Evolutionary conservation across 257 asterid genomes (phyloP), one percentile per base, ranked within the genome.

Genomic region (Solanum ossicruentum): DNA sequence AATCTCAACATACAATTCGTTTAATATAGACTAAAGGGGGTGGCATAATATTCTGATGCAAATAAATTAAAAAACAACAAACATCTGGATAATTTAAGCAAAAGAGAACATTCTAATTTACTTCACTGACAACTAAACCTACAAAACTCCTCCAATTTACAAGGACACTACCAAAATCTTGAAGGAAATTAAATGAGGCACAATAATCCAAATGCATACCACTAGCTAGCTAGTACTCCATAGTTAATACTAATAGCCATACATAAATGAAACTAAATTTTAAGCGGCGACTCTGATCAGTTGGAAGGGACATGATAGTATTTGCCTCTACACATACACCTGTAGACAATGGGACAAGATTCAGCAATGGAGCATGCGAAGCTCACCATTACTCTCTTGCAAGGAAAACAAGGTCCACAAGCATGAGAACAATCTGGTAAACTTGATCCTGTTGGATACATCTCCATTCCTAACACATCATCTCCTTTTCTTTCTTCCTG

Each of bases 401-500:
- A 96, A 36, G 98, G 99, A 45, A 82, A 83, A 86, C 99, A 96
- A 2, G 97, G 84, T 3, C 98, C 99, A 20, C 99, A 96, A 10
- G 99, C 98, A 86, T 96, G 98, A 5, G 93, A 87, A 81, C 99
- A 96, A 66, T 94, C 98, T 7, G 99, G 99, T 72, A 94, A 88
- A 88, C 94, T 93, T 67, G 99, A 96, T 77, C 99, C 99, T 61
- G 95, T 96, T 69, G 97, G 98, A 72, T 91, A 92, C 36, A 94
- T 84, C 89, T 92, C 97, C 96, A 94, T 94, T 71, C 93, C 95
- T 52, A 92, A 28, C 47, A 23, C 41, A 47, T 85, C 41, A 21
- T 85, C 90, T 54, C 84, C 86, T 79, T 83, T 85, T 57, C 51
- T 88, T 75, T 85, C 92, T 28, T 85, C 95, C 95, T 94, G 90